phyloP scores from a whole-genome alignment of 2,329 filamentous ascomycete genomes.

The Phaeosphaeriaceae sp. region DNA sequence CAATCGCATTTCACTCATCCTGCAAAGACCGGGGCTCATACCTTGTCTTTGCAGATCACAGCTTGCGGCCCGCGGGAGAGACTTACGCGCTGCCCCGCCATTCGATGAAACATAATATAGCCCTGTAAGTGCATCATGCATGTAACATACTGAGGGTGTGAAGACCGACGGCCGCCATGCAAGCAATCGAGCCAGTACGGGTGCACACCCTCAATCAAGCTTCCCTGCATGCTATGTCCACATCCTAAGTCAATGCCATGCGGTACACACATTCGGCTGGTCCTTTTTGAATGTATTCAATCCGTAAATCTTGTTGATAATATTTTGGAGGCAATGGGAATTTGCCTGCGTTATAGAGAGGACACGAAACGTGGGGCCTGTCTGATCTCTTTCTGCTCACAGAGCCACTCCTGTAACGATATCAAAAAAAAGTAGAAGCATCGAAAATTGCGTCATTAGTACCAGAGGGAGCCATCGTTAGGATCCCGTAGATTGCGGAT shows the following conservation, averaged over 20 bases:
- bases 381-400: background rate
- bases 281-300: background rate
- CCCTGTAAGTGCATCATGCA: slow-evolving; percentile 39
- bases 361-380: background rate
- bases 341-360: background rate
- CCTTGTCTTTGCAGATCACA: slow-evolving; percentile 48
- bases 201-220: slow-evolving; percentile 21
- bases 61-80: slow-evolving; percentile 40
- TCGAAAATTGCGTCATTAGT: slow-evolving; percentile 35
- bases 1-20: slow-evolving; percentile 36
- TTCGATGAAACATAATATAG: slow-evolving; percentile 21
- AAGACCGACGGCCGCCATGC: slow-evolving; percentile 36
- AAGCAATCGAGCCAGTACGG: slow-evolving; percentile 33
- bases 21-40: slow-evolving; percentile 40
- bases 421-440: background rate
- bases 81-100: slow-evolving; percentile 41
- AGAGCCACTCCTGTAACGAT: slow-evolving; percentile 17
- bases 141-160: slow-evolving; percentile 25
- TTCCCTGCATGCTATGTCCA: slow-evolving; percentile 29
- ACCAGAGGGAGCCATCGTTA: slow-evolving; percentile 23
- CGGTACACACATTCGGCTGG: background rate
- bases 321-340: background rate
- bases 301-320: background rate
- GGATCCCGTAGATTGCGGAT: slow-evolving; percentile 41
- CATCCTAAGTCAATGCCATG: background rate